A percentile compares a stretch with the other conserved stretches of the same genome.
phyloP scores from a whole-genome alignment of 768 basidiomycete genomes.

The Lactifluus pinguis region DNA sequence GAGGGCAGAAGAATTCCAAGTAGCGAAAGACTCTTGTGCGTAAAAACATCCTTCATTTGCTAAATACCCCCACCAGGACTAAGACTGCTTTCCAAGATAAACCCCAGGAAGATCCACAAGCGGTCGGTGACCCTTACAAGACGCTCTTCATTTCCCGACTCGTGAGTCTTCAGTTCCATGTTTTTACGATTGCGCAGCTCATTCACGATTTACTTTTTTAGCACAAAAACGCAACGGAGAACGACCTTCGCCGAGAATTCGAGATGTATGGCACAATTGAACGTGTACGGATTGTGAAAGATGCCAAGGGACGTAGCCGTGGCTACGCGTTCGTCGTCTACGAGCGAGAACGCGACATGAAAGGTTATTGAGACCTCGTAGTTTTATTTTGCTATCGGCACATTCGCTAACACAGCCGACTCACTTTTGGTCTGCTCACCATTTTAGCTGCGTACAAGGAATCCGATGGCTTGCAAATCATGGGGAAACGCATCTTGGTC shows the following conservation, averaged over 20 bases:
- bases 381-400: slow-evolving; percentile 16
- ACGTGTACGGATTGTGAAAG: slow-evolving; percentile 84
- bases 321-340: slow-evolving; percentile 98
- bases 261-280: slow-evolving; percentile 94
- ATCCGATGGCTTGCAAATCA: slow-evolving; percentile 91
- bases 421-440: slow-evolving; percentile 21
- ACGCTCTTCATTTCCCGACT: slow-evolving; percentile 93
- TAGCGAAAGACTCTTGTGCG: slow-evolving; percentile 81
- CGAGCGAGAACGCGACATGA: slow-evolving; percentile 98
- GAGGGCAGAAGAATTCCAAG: slow-evolving; percentile 64
- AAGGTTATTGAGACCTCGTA: slow-evolving; percentile 48
- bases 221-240: slow-evolving; percentile 90
- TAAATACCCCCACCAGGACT: slow-evolving; percentile 5
- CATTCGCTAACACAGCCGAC: slow-evolving; percentile 19
- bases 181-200: not conserved
- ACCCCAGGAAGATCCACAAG: slow-evolving; percentile 84
- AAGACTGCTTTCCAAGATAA: slow-evolving; percentile 51
- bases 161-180: slow-evolving; percentile 34
- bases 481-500: slow-evolving; percentile 92
- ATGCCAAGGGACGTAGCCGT: slow-evolving; percentile 78
- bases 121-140: slow-evolving; percentile 95
- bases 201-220: slow-evolving; percentile 25
- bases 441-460: slow-evolving; percentile 88
- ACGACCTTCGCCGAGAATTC: slow-evolving; percentile 89
- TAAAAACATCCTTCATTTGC: slow-evolving; percentile 16